A percentile compares a stretch with the other conserved stretches of the same genome.
Evolutionary conservation across 2,329 filamentous ascomycete species (phyloP).

Genomic region (Fusarium sp.): DNA sequence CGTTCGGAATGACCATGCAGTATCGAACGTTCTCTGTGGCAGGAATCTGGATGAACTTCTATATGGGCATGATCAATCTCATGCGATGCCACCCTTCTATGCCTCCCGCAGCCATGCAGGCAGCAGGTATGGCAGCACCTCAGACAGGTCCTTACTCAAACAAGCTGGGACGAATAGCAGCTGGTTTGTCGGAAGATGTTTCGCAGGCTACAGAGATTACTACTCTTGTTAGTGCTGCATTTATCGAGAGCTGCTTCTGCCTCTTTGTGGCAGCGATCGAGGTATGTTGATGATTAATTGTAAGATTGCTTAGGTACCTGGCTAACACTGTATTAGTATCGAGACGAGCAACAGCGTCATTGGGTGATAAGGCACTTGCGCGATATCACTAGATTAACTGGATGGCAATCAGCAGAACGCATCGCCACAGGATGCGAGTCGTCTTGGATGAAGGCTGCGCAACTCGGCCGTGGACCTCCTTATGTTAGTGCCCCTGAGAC

Average conservation of each 20-base stretch:
- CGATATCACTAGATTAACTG: conserved; percentile 82
- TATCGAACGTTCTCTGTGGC: conserved; percentile 91
- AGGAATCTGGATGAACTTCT: conserved; percentile 87
- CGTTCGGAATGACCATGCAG: conserved; percentile 83
- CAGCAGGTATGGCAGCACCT: conserved; percentile 79
- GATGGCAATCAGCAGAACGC: conserved; percentile 85
- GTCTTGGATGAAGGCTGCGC: conserved; percentile 80
- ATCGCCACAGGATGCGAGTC: conserved; percentile 88
- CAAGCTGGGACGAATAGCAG: conserved; percentile 82
- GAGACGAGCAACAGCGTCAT: conserved; percentile 75
- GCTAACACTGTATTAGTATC: conserved; percentile 65
- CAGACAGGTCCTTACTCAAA: conserved; percentile 78
- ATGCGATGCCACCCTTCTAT: conserved; percentile 86
- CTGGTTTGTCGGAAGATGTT: conserved; percentile 72
- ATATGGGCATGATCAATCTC: conserved; percentile 86
- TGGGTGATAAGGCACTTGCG: conserved; percentile 81
- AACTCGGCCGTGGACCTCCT: conserved; percentile 78
- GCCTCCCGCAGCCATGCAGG: conserved; percentile 90
- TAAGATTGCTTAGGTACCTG: background rate
- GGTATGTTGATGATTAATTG: conserved; percentile 53
- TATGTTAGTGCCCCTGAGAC: conserved; percentile 66
- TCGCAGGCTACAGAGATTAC: conserved; percentile 69
- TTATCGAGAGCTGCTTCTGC: conserved; percentile 84
- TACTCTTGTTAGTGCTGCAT: conserved; percentile 80
- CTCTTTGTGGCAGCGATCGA: conserved; percentile 88